A percentile compares a stretch with the other conserved stretches of the same genome.
Conservation (phyloP, 352 stramenopile genomes). For the Globisporangium nunn region DNA sequence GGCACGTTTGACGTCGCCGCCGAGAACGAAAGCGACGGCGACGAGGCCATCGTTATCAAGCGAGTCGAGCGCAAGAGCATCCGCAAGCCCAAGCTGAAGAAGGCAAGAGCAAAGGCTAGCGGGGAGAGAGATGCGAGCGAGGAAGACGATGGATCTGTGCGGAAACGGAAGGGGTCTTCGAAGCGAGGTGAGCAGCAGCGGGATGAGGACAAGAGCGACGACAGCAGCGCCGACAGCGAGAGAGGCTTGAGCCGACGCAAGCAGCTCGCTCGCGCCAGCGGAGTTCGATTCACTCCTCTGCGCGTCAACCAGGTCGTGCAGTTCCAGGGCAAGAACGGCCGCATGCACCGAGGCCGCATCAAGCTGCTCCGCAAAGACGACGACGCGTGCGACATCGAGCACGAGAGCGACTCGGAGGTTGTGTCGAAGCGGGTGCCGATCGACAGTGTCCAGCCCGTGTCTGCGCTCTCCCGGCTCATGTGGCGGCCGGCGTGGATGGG, state of each 20-base stretch:
- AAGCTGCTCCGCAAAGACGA: conserved; percentile 34
- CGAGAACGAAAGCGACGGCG: conserved; percentile 34
- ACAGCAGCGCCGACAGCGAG: conserved; percentile 6
- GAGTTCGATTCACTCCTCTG: conserved; percentile 19
- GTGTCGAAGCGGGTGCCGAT: conserved; percentile 41
- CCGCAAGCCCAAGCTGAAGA: conserved; percentile 14
- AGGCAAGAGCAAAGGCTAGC: conserved; percentile 1
- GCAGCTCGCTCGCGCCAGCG: background rate
- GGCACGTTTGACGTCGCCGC: conserved; percentile 39
- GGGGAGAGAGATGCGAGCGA: conserved; percentile 8
- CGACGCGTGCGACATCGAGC: conserved; percentile 46
- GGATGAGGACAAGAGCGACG: conserved; percentile 11
- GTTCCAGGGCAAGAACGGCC: conserved; percentile 41
- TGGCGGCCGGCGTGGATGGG: conserved; percentile 7
- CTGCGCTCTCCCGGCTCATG: conserved; percentile 25
- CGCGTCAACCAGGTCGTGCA: conserved; percentile 43
- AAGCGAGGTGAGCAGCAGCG: conserved; percentile 12
- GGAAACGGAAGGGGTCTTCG: conserved; percentile 15
- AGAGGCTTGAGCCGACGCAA: background rate
- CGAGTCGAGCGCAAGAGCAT: conserved; percentile 22
- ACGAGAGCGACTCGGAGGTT: conserved; percentile 42
- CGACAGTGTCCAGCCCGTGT: conserved; percentile 20
- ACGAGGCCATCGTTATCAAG: conserved; percentile 22
- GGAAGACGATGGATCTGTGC: conserved; percentile 16
- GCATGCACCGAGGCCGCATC: conserved; percentile 38